Evolutionary conservation across 768 basidiomycete genomes (phyloP).

Genomic region (Tulasnella sp.): DNA sequence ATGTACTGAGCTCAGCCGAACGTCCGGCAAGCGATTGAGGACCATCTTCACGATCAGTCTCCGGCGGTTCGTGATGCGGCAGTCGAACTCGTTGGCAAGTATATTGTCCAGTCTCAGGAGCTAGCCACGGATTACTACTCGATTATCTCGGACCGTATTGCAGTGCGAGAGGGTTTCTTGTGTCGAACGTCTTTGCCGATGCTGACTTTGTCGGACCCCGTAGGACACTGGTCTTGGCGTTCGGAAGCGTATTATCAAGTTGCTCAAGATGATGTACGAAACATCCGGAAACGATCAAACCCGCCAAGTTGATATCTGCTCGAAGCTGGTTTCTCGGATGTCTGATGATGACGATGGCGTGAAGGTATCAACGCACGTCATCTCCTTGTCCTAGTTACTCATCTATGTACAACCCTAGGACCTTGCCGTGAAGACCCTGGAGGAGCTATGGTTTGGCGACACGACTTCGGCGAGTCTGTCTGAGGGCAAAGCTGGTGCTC

Average conservation of each 20-base stretch:
- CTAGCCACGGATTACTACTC: conserved; percentile 85
- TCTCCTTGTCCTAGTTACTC: not conserved
- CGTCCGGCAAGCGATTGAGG: conserved; percentile 78
- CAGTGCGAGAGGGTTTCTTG: conserved; percentile 38
- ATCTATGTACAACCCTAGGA: conserved; percentile 34
- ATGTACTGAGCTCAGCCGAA: conserved; percentile 37
- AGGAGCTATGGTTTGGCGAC: conserved; percentile 78
- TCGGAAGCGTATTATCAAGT: conserved; percentile 89
- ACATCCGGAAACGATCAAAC: conserved; percentile 43
- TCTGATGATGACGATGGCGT: conserved; percentile 90
- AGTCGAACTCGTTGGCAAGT: conserved; percentile 95
- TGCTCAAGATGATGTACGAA: conserved; percentile 69
- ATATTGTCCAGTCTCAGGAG: conserved; percentile 77
- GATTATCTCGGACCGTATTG: conserved; percentile 79
- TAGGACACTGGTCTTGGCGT: conserved; percentile 93
- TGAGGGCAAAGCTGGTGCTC: not conserved
- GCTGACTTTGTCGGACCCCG: not conserved
- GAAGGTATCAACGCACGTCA: conserved; percentile 34
- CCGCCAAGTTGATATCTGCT: conserved; percentile 67
- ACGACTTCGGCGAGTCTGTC: conserved; percentile 13
- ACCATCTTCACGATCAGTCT: conserved; percentile 80
- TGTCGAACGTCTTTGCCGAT: not conserved
- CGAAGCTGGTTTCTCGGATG: conserved; percentile 69
- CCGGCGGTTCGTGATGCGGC: conserved; percentile 94
- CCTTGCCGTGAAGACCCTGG: conserved; percentile 75